Evolutionary conservation across 2,329 filamentous ascomycete genomes (phyloP).

Genomic region (Aspergillus costaricaensis): DNA sequence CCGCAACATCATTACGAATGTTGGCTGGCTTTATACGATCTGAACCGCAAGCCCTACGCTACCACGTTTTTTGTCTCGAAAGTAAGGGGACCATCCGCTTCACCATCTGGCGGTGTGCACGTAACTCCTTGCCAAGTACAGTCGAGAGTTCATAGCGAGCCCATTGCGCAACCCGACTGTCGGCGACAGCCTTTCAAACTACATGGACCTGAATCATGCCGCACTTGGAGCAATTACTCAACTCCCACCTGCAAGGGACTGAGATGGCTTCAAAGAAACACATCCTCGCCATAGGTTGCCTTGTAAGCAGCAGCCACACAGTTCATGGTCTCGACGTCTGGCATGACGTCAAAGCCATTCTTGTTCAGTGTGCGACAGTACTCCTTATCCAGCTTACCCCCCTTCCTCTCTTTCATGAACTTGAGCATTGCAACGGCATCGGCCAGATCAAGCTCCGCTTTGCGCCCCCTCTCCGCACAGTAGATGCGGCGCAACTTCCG

Average conservation of each 20-base stretch:
- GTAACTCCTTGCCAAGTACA: not conserved
- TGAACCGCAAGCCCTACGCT: conserved; percentile 15
- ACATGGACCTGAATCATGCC: not conserved
- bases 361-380: conserved; percentile 31
- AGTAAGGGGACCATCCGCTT: not conserved
- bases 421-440: conserved; percentile 35
- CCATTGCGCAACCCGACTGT: conserved; percentile 15
- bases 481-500: conserved; percentile 36
- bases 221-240: no score
- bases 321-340: conserved; percentile 32
- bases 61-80: conserved; percentile 5
- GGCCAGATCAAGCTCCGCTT: conserved; percentile 29
- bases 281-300: conserved; percentile 24
- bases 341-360: conserved; percentile 31
- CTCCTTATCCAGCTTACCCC: conserved; percentile 27
- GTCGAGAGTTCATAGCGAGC: conserved; percentile 27
- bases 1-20: conserved; percentile 31
- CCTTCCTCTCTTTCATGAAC: conserved; percentile 24
- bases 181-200: not conserved
- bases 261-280: not conserved
- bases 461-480: conserved; percentile 21
- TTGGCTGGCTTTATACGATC: conserved; percentile 28
- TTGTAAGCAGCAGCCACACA: conserved; percentile 30
- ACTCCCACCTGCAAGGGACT: not conserved
- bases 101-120: not conserved